Conservation (phyloP, 1,284 basidiomycete genomes). For the Mycena sp. region DNA sequence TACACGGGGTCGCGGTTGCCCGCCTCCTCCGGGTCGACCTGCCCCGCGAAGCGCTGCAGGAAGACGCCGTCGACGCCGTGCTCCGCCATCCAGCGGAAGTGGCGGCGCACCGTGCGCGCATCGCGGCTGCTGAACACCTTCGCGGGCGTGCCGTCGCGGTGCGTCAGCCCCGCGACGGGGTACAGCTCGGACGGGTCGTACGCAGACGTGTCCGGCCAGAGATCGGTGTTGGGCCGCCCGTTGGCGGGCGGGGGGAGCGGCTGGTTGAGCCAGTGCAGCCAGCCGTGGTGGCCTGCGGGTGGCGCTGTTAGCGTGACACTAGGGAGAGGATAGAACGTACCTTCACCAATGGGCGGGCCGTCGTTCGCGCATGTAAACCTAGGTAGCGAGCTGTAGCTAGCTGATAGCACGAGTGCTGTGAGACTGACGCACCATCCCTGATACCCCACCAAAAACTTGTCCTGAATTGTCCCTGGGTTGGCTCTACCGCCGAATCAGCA, state of each 20-base stretch:
- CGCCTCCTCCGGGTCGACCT: slow-evolving; percentile 67
- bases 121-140: slow-evolving; percentile 80
- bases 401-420: not conserved
- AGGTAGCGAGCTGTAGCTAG: not conserved
- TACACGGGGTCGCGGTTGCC: slow-evolving; percentile 47
- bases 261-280: slow-evolving; percentile 82
- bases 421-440: slow-evolving; percentile 76
- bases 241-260: slow-evolving; percentile 57
- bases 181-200: slow-evolving; percentile 77
- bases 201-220: slow-evolving; percentile 79
- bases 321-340: slow-evolving; percentile 40
- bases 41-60: slow-evolving; percentile 75
- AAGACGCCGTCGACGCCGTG: slow-evolving; percentile 82
- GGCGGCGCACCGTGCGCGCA: slow-evolving; percentile 73
- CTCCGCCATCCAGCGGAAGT: slow-evolving; percentile 85
- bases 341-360: slow-evolving; percentile 68
- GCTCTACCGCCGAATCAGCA: slow-evolving; percentile 45
- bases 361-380: slow-evolving; percentile 80
- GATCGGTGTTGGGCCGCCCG: slow-evolving; percentile 73
- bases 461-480: slow-evolving; percentile 64
- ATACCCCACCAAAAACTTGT: slow-evolving; percentile 85
- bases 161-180: slow-evolving; percentile 70
- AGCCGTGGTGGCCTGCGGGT: slow-evolving; percentile 71
- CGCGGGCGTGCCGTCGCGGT: slow-evolving; percentile 62
- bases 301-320: not conserved